These are phyloP conservation scores for Picea glauca DNA, from an alignment of 75 land plant genomes.

Conservation along the genomic window DNA sequence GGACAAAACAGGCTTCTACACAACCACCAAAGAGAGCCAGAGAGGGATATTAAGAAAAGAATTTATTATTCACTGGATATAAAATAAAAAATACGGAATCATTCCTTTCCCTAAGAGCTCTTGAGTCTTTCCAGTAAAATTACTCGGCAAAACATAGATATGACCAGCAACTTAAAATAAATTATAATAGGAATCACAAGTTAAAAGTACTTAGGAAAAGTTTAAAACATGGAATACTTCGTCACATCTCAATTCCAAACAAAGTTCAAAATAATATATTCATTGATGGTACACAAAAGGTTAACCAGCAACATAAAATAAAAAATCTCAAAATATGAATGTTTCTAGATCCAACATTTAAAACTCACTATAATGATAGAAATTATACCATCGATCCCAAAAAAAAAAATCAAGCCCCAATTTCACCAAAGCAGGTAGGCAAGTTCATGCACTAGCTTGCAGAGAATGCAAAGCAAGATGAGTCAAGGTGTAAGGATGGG, in stretches of 20 bases:
- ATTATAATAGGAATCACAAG: neutral
- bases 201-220: too few relatives aligned
- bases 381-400: too few relatives aligned
- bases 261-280: neutral
- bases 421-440: too few relatives aligned
- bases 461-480: too few relatives aligned
- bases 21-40: neutral
- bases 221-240: too few relatives aligned
- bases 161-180: neutral
- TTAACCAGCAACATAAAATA: too few relatives aligned
- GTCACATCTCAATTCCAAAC: neutral
- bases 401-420: too few relatives aligned
- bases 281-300: neutral
- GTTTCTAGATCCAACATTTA: too few relatives aligned
- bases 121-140: neutral
- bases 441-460: too few relatives aligned
- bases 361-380: too few relatives aligned
- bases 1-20: neutral
- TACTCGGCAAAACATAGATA: neutral
- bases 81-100: neutral
- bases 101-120: neutral
- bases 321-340: too few relatives aligned
- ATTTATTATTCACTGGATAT: neutral
- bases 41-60: neutral
- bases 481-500: too few relatives aligned